Conservation (phyloP, 2,329 filamentous ascomycete genomes). For the Proliferodiscus dingleyae region DNA sequence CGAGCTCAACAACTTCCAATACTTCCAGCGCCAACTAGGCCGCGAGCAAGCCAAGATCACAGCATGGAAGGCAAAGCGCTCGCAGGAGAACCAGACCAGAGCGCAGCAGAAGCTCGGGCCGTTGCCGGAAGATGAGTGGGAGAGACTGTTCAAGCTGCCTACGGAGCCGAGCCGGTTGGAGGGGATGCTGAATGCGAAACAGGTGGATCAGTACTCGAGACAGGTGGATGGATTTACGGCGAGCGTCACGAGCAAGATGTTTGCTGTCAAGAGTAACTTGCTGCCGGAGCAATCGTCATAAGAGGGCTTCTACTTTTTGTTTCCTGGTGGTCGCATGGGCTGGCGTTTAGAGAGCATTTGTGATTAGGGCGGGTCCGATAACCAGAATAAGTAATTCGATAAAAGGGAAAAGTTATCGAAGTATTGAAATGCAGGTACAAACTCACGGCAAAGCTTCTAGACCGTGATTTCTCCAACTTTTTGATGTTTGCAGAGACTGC, state of each 20-base stretch:
- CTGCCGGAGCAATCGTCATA: slow-evolving; percentile 39
- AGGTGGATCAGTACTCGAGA: slow-evolving; percentile 96
- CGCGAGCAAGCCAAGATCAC: slow-evolving; percentile 96
- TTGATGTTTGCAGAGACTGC: too few species aligned
- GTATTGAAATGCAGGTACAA: too few species aligned
- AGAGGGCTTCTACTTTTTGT: slow-evolving; percentile 7
- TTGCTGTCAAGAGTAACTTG: slow-evolving; percentile 75
- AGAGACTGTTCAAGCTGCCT: slow-evolving; percentile 95
- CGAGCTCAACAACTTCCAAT: slow-evolving; percentile 98
- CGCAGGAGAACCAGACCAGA: slow-evolving; percentile 86
- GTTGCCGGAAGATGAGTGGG: slow-evolving; percentile 96
- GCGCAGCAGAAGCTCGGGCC: slow-evolving; percentile 80
- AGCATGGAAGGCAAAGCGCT: slow-evolving; percentile 94
- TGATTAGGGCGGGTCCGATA: slow-evolving; percentile 8
- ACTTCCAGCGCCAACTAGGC: slow-evolving; percentile 88
- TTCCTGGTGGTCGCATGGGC: slow-evolving; percentile 20
- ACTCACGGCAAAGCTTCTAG: too few species aligned
- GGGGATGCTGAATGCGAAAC: slow-evolving; percentile 88
- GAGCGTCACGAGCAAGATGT: slow-evolving; percentile 93
- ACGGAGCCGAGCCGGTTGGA: slow-evolving; percentile 90
- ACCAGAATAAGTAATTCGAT: slow-evolving; percentile 4
- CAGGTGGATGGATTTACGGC: slow-evolving; percentile 96
- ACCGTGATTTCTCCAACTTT: too few species aligned
- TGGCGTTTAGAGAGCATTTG: slow-evolving; percentile 24
- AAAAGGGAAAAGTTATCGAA: background rate